Percentiles rank a stretch among this genome's conserved stretches.
These are phyloP conservation scores for Lachancea lanzarotensis DNA, from an alignment of 805 yeast species.

Conservation along the genomic window DNA sequence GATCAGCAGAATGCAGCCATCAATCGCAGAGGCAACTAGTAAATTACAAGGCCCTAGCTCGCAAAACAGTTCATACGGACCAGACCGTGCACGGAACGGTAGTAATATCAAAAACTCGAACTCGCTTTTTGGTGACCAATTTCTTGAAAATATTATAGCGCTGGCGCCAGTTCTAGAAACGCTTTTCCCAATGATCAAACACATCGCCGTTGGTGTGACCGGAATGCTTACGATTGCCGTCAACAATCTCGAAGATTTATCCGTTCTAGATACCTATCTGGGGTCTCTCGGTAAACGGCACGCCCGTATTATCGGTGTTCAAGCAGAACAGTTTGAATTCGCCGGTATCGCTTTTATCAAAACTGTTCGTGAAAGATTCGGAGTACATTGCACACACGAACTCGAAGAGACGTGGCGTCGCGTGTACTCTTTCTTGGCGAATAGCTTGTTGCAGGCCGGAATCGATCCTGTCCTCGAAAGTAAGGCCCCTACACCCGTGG, in stretches of 20 bases:
- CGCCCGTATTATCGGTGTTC: conserved; percentile 66
- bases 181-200: conserved; percentile 65
- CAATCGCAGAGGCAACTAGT: neutral
- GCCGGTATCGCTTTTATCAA: conserved; percentile 68
- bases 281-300: conserved; percentile 65
- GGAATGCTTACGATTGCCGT: conserved; percentile 69
- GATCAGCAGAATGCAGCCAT: neutral
- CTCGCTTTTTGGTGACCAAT: conserved; percentile 67
- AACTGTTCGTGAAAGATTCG: conserved; percentile 61
- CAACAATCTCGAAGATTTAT: conserved; percentile 52
- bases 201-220: conserved; percentile 74
- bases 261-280: conserved; percentile 51
- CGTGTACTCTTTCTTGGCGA: conserved; percentile 60
- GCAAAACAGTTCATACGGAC: neutral
- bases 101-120: conserved; percentile 33
- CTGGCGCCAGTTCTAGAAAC: conserved; percentile 56
- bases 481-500: neutral
- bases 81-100: conserved; percentile 8
- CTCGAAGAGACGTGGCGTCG: conserved; percentile 67
- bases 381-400: conserved; percentile 46
- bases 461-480: conserved; percentile 32
- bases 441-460: conserved; percentile 52
- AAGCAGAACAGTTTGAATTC: conserved; percentile 55
- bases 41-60: neutral
- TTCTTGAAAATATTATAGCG: conserved; percentile 60